phyloP scores from a whole-genome alignment of 169 alveolate genomes.

The Cyclospora cayetanensis region DNA sequence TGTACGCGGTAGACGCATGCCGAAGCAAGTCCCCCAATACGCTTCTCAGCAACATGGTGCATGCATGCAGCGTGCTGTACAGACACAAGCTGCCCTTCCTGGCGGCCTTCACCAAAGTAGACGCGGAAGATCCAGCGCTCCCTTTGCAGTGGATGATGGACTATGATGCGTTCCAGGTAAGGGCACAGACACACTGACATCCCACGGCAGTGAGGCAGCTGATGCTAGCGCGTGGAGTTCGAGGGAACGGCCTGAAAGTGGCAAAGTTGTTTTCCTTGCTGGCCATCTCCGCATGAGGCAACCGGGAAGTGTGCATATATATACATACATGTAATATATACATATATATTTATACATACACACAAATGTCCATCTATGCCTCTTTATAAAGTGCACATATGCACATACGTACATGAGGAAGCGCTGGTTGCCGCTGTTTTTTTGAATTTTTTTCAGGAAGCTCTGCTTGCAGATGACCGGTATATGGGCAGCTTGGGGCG shows the following conservation, averaged over 20 bases:
- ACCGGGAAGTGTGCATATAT: background rate
- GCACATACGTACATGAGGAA: background rate
- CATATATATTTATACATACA: background rate
- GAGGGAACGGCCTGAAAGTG: too few species aligned
- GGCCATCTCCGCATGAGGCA: too few species aligned
- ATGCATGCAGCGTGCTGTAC: constrained; percentile 96
- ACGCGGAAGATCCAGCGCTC: constrained; percentile 76
- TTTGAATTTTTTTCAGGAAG: constrained; percentile 4
- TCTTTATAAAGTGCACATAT: background rate
- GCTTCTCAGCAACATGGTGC: constrained; percentile 98
- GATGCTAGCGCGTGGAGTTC: too few species aligned
- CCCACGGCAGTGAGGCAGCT: too few species aligned
- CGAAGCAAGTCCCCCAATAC: constrained; percentile 96
- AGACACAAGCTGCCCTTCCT: constrained; percentile 94
- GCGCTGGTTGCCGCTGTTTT: background rate
- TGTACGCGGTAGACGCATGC: constrained; percentile 94
- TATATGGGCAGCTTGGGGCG: constrained; percentile 68
- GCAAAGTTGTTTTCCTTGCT: too few species aligned
- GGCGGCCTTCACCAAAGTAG: constrained; percentile 95
- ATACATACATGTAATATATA: background rate
- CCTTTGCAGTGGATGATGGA: constrained; percentile 58
- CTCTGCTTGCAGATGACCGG: constrained; percentile 39
- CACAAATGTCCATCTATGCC: background rate
- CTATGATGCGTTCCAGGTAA: constrained; percentile 71
- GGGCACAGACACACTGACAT: too few species aligned